Evolutionary conservation across 2,329 filamentous ascomycete species (phyloP).

Genomic region (Peltaster fructicola): DNA sequence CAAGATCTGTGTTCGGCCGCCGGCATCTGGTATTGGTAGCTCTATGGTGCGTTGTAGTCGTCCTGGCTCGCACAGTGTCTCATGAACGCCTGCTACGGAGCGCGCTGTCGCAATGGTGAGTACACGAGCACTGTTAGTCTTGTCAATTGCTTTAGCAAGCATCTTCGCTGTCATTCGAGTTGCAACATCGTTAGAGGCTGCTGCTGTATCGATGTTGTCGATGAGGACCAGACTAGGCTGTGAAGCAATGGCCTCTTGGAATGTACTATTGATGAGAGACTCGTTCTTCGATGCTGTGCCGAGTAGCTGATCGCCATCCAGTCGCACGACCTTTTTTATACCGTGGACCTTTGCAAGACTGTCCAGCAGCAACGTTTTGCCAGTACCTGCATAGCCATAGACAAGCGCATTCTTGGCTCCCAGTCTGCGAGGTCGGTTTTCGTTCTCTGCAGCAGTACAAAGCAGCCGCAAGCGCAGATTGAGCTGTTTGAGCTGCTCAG

Average conservation of each 20-base stretch:
- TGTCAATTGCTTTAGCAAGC: conserved; percentile 37
- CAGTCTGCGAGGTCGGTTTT: no score
- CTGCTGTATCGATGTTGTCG: conserved; percentile 56
- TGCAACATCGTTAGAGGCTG: conserved; percentile 37
- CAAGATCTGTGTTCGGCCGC: conserved; percentile 57
- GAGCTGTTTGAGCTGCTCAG: conserved; percentile 43
- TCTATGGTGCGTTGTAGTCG: conserved; percentile 52
- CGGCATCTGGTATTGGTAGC: conserved; percentile 57
- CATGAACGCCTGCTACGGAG: conserved; percentile 54
- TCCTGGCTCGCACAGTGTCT: conserved; percentile 45
- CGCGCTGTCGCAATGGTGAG: conserved; percentile 61
- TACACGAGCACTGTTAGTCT: conserved; percentile 38
- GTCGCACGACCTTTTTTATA: conserved; percentile 52
- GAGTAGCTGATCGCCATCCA: conserved; percentile 30
- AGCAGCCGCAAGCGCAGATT: conserved; percentile 42
- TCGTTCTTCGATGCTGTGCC: conserved; percentile 26
- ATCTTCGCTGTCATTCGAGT: conserved; percentile 13
- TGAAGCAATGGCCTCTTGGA: conserved; percentile 48
- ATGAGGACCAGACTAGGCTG: conserved; percentile 67
- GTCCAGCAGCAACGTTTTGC: conserved; percentile 60
- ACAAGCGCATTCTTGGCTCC: conserved; percentile 37
- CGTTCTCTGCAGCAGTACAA: conserved; percentile 2
- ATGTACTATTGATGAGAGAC: conserved; percentile 43
- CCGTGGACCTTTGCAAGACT: conserved; percentile 43
- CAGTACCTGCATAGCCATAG: conserved; percentile 68